Evolutionary conservation across 1,139 yeast species (phyloP), one percentile per base, ranked within the genome.

Genomic region (Blastobotrys aristatus): DNA sequence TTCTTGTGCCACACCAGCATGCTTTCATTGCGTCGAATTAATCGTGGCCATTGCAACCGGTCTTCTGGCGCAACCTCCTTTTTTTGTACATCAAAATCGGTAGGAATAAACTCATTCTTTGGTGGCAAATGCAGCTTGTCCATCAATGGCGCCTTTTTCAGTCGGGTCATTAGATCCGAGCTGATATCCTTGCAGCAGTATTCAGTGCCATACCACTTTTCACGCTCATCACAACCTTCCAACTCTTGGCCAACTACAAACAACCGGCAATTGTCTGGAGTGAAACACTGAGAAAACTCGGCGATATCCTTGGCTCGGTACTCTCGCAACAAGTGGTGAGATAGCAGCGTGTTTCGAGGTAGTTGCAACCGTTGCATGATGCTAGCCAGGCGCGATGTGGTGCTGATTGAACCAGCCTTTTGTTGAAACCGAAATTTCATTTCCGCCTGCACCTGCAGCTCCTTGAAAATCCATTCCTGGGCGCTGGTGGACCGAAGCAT

Each of bases 161-260:
- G 58, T 37, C 62, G 57, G 1, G 64, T 44, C 18, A 70, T 27
- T 10, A 84, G 66, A 0, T 66, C 67, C 0, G 55, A 36, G 2
- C 78, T 69, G 21, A 87, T 63, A 14, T 71, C 68, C 17, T 69
- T 72, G 39, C 75, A 66, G 2, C 76, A 68, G 61, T 88, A 86
- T 55, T 84, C 84, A 0, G 97, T 88, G 4, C 95, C 96, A 61
- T 92, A 92, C 96, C 96, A 90, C 58, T 78, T 73, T 64, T 92
- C 98, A 14, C 59, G 71, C 18, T 67, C 53, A 43, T 71, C 67
- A 29, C 76, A 68, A 2, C 65, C 69, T 1, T 59, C 61, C 34
- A 63, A 55, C n/a, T 54, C 51, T 47, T 66, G 66, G 34, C 68
- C 60, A 2, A 82, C 71, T 36, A 90, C 63, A 32, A 75, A 70